Evolutionary conservation across 768 basidiomycete genomes (phyloP).

Genomic region (Xerocomellus amylosporus): DNA sequence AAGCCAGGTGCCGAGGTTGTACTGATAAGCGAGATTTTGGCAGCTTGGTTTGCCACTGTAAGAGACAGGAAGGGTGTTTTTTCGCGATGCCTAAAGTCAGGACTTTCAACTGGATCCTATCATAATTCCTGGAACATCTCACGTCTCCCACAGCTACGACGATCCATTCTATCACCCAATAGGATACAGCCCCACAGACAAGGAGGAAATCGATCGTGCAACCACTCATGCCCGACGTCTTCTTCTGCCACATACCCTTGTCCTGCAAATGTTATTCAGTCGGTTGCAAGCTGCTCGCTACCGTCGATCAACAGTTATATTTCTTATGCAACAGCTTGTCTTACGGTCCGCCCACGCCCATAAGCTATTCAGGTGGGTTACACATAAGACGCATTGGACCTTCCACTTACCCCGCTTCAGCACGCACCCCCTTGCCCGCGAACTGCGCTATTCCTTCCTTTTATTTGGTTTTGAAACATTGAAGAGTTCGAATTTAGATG

Average conservation of each 20-base stretch:
- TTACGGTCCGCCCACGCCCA: constrained; percentile 73
- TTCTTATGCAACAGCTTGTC: constrained; percentile 80
- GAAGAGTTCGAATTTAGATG: constrained; percentile 83
- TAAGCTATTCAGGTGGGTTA: constrained; percentile 66
- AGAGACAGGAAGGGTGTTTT: constrained; percentile 79
- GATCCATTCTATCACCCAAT: constrained; percentile 88
- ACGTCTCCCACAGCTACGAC: constrained; percentile 55
- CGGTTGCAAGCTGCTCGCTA: constrained; percentile 93
- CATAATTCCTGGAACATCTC: not conserved
- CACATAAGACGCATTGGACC: not conserved
- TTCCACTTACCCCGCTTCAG: constrained; percentile 39
- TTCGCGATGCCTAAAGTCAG: constrained; percentile 76
- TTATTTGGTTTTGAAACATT: constrained; percentile 92
- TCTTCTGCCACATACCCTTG: constrained; percentile 77
- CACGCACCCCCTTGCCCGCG: constrained; percentile 88
- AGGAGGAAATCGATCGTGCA: constrained; percentile 73
- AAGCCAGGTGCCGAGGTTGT: constrained; percentile 78
- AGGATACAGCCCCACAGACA: constrained; percentile 88
- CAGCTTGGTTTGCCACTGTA: constrained; percentile 86
- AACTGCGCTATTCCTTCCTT: constrained; percentile 86
- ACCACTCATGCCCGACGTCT: constrained; percentile 67
- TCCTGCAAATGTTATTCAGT: constrained; percentile 87
- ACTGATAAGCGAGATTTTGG: constrained; percentile 79
- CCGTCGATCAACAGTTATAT: constrained; percentile 78
- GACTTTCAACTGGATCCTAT: constrained; percentile 9